Conservation (phyloP, 176 grass and related monocot species). For the Ananas comosus region DNA sequence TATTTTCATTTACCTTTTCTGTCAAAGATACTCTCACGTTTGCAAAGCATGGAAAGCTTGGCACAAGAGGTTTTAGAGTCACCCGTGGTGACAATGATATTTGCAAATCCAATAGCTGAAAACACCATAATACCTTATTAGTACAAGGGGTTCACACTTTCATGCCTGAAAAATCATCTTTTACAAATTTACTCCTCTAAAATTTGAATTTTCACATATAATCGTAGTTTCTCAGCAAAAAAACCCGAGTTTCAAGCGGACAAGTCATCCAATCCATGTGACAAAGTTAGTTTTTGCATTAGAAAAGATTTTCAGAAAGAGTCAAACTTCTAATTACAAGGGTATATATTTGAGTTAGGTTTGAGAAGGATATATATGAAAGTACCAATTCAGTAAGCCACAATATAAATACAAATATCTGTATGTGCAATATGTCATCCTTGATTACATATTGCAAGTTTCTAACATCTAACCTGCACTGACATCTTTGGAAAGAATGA, state of each 20-base stretch:
- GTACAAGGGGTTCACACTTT: background rate
- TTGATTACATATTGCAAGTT: background rate
- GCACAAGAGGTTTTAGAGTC: slow-evolving; percentile 86
- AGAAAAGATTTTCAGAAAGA: too few species aligned
- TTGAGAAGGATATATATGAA: too few species aligned
- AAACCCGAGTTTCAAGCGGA: too few species aligned
- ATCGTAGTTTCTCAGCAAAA: too few species aligned
- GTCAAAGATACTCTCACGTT: slow-evolving; percentile 61
- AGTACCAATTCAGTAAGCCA: too few species aligned
- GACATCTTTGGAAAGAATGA: slow-evolving; percentile 47
- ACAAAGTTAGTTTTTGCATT: too few species aligned
- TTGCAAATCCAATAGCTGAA: slow-evolving; percentile 72
- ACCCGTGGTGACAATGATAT: slow-evolving; percentile 56
- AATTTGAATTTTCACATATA: too few species aligned
- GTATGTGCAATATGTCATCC: background rate
- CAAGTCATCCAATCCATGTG: too few species aligned
- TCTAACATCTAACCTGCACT: slow-evolving; percentile 44
- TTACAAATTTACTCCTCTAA: too few species aligned
- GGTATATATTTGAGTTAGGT: too few species aligned
- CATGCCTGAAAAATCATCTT: too few species aligned
- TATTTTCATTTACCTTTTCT: slow-evolving; percentile 61
- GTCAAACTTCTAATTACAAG: too few species aligned
- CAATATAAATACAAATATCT: background rate
- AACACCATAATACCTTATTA: slow-evolving; percentile 2
- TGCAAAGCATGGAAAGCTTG: slow-evolving; percentile 89